These are phyloP conservation scores for Stylonectria norvegica DNA, from an alignment of 2,329 filamentous ascomycete species.

Conservation along the genomic window DNA sequence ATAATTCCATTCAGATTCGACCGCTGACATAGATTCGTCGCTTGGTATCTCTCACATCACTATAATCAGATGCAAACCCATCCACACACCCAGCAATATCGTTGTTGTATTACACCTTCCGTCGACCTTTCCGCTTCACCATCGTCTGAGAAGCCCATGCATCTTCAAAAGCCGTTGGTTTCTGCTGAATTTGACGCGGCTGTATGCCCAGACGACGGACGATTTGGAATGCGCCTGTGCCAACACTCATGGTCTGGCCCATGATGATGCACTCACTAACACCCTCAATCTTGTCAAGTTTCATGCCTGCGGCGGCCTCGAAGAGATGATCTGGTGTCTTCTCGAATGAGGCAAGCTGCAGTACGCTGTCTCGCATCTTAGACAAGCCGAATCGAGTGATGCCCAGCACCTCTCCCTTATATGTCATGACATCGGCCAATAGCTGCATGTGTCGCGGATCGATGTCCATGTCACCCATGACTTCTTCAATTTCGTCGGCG, in stretches of 20 bases:
- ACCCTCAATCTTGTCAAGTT: slow-evolving; percentile 87
- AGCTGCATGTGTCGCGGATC: slow-evolving; percentile 98
- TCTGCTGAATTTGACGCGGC: slow-evolving; percentile 53
- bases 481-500: slow-evolving; percentile 77
- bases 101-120: neutral
- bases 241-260: slow-evolving; percentile 89
- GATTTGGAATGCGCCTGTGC: slow-evolving; percentile 89
- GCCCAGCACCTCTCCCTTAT: slow-evolving; percentile 93
- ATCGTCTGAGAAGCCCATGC: slow-evolving; percentile 45
- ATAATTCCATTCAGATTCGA: too few species aligned
- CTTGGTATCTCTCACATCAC: neutral
- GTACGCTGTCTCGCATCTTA: slow-evolving; percentile 91
- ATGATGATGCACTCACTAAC: slow-evolving; percentile 98
- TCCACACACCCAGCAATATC: neutral
- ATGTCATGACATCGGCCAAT: slow-evolving; percentile 97
- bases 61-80: neutral
- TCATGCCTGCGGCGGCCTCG: slow-evolving; percentile 88
- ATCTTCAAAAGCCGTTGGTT: slow-evolving; percentile 69
- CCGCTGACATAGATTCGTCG: too few species aligned
- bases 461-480: slow-evolving; percentile 94
- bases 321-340: slow-evolving; percentile 98
- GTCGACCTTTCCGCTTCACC: slow-evolving; percentile 1
- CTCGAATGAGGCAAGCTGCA: slow-evolving; percentile 94
- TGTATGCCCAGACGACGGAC: slow-evolving; percentile 71
- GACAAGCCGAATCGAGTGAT: slow-evolving; percentile 95